Base-by-base conservation (phyloP, 1,284 basidiomycete species). In the Cystobasidiaceae sp. region DNA sequence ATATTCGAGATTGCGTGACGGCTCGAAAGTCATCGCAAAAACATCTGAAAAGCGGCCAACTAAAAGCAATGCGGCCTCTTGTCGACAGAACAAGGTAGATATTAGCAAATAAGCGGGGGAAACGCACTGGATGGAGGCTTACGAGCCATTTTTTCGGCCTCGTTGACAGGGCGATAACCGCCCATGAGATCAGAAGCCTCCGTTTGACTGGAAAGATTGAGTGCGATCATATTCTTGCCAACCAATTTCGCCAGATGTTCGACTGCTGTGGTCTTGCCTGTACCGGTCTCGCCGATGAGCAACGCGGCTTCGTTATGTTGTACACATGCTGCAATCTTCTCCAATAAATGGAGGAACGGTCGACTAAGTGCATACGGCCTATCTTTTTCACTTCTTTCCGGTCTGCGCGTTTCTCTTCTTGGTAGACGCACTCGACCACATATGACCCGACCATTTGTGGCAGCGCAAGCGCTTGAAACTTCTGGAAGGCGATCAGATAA, bases 251-350 rank as follows among this genome's bases (percentile, higher is more conserved):
- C 89, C 23, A 98, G 82, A 71, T 96, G 86, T 23, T 93, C 90
- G 19, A 98, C 85, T 2, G 87, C 83, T 46, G 93, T 96, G 1
- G 96, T 99, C 79, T 99, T 99, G 37, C 96, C 96, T 0, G 96
- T 99, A 44, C 96, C 96, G 0, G 96, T 99, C 80, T 99, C 96
- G 60, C 96, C 96, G 0, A 94, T 93, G 21, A 98, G 83, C 1
- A 99, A 82, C 0, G 94, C 81, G 0, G 96, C 93, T 75, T 99
- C 96, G 15, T 79, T 78, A 37, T 88, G 80, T 0, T 86, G 81
- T 33, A 93, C 81, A 0, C 88, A 84, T 11, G 85, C 86, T 0
- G 87, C 85, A 46, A 98, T 85, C 27, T 90, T 85, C 41, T 93
- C 89, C 23, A 97, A 82, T 5, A 97, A 80, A 23, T 84, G 78